A percentile compares a stretch with the other conserved stretches of the same genome.
phyloP scores from a whole-genome alignment of 2,329 filamentous ascomycete species.

The Colletotrichum incanum region DNA sequence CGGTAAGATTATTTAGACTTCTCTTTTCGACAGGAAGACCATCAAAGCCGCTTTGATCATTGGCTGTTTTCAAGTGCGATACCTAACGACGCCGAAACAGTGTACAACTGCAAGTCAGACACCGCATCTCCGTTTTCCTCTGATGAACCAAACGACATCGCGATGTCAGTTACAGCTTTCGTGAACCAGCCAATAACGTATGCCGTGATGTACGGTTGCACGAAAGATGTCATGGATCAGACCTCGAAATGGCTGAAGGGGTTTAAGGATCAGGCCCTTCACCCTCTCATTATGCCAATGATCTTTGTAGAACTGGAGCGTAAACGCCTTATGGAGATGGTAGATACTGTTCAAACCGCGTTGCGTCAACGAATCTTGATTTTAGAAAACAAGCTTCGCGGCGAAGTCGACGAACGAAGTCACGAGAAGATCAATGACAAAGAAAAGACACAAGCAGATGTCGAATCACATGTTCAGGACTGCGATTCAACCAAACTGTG shows the following conservation, averaged over 20 bases:
- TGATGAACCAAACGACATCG: background rate
- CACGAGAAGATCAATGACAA: too few relatives aligned
- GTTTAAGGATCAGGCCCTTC: background rate
- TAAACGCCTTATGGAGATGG: background rate
- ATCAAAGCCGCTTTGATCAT: too few relatives aligned
- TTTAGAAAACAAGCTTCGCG: background rate
- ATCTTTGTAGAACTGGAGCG: conserved; percentile 9
- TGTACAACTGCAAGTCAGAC: conserved; percentile 18
- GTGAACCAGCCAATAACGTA: background rate
- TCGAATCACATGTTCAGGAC: background rate
- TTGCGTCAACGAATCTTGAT: background rate
- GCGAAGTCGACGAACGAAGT: background rate
- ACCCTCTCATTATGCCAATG: conserved; percentile 7
- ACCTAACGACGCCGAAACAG: background rate
- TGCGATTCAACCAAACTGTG: background rate
- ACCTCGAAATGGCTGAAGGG: background rate
- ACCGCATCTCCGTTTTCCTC: background rate
- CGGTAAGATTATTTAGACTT: background rate
- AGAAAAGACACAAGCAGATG: background rate
- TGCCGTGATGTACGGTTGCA: conserved; percentile 16
- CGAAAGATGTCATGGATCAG: background rate
- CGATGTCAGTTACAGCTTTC: conserved; percentile 2
- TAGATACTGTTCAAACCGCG: background rate
- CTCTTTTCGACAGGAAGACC: too few relatives aligned
- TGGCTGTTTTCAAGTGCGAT: too few relatives aligned